Evolutionary conservation across 176 grass and related monocot genomes (phyloP), one percentile per base, ranked within the genome.

Genomic region (Hsuehochloa calcarea): DNA sequence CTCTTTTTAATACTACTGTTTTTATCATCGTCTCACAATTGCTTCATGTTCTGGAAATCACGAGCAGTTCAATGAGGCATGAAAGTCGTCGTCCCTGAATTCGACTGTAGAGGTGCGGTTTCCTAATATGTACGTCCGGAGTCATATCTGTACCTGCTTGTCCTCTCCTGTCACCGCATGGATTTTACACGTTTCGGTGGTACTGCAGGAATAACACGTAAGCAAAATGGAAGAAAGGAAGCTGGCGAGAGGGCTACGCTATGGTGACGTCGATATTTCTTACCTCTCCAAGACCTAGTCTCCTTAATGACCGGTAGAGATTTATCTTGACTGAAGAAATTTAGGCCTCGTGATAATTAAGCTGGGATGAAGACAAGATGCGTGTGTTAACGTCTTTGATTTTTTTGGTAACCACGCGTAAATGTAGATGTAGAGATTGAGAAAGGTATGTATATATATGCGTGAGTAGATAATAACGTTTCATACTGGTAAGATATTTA

Each of bases 21-120:
- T 52, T 52, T 51, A 51, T 6, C 50, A 52, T 52, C 5, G 2
- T 52, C 16, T 44, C 43, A 10, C 43, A 44, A 8, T 3, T 44
- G 43, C 43, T 44, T 44, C 0, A 44, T 44, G 43, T 44, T 44
- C 43, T 44, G 43, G 43, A 44, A 44, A 44, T 44, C 43, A 44
- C 2, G 39, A 41, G 77, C 44, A 17, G 70, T 82, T 84, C 80
- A 20, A 17, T 20, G 29, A 22, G 77, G 51, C 81, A 26, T 66
- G 59, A 12, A 72, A 79, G 75, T 79, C 81, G 40, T 8, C 62
- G 74, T 45, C 43, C 5, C 34, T 64, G 72, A 77, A 47, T 69
- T 61, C 41, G n/a, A n/a, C n/a, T n/a, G n/a, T 85, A 27, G 41
- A 61, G 10, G 54, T 10, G 43, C 25, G 31, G 2, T 34, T 34